Evolutionary conservation across 306 rosid species (phyloP), one percentile per base, ranked within the genome.

Genomic region (Gillenia trifoliata): DNA sequence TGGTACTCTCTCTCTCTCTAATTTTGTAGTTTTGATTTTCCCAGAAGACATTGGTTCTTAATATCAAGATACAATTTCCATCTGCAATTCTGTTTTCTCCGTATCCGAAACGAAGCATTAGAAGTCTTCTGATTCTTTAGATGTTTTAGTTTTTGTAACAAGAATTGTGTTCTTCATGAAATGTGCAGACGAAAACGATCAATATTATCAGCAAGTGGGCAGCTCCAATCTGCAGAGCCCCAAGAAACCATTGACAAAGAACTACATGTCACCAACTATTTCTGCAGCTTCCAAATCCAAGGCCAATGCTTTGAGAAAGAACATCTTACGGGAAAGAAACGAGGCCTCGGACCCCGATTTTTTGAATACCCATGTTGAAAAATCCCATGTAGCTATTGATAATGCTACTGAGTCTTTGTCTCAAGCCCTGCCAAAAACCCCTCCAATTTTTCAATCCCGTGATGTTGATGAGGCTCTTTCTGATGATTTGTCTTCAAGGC

Each of bases 231-330:
- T 60, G 71, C 47, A 13, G 29, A 76, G 17, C 61, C 70, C 43
- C 25, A 75, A 63, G 71, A 83, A 77, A 77, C 20, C 73, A 13
- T 67, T 38, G 59, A 17, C 71, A 26, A 83, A 83, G 75, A 49
- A 75, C 66, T 79, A 83, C 75, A 83, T 75, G 86, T 71, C 72
- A 2, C 49, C 78, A 17, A 83, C 83, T n/a, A 66, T 75, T 22
- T 78, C 81, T 3, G 86, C 86, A 49, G 73, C 80, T 66, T 75
- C 72, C n/a, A 83, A 83, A 57, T 71, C 72, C n/a, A 83, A 83
- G 64, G 76, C 74, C 30, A 59, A 26, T 49, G 11, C 20, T 45
- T 71, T 64, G 13, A 67, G 66, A 43, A 82, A 78, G 75, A 83
- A 74, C 34, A 73, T 85, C 72, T 75, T 80, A 19, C 68, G 29